Evolutionary conservation across 1,284 basidiomycete species (phyloP), one percentile per base, ranked within the genome.

Genomic region (Baeospora myosura): DNA sequence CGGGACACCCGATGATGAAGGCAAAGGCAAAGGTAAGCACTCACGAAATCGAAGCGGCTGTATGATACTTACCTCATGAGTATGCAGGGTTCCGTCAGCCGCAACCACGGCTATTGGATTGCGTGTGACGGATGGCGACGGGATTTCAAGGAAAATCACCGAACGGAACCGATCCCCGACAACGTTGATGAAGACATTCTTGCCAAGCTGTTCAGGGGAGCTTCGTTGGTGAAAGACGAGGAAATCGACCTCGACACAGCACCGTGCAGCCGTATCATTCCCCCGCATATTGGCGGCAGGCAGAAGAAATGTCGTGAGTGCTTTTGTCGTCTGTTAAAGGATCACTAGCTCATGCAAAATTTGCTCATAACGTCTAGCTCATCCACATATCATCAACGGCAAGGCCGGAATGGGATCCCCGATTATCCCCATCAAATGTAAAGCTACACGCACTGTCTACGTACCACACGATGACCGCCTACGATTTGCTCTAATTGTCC

Each of bases 401-500:
- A n/a, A n/a, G n/a, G n/a, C n/a, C n/a, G n/a, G n/a, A n/a, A n/a
- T n/a, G n/a, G n/a, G n/a, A n/a, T n/a, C n/a, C n/a, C n/a, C n/a
- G n/a, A n/a, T n/a, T n/a, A n/a, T n/a, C n/a, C n/a, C n/a, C n/a
- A n/a, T n/a, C 2, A 18, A 18, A 17, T 50, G 48, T 18, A 17
- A 23, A 1, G 26, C 25, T 11, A 34, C 40, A 36, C 29, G 41
- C 3, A 48, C 42, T 0, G 42, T 42, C 21, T 46, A 39, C 37
- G 20, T 44, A 29, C 49, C 40, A 1, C 26, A 39, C 5, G 43
- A 49, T 33, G 30, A 29, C 4, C 22, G 17, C 3, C 23, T 39
- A 12, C 45, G 43, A 18, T 38, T 45, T 30, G 42, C 41, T 0
- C 16, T 46, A 14, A 26, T 49, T 32, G 23, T 46, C 14, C 35